Evolutionary conservation across 805 yeast genomes (phyloP).

Genomic region (Candida krabiensis): DNA sequence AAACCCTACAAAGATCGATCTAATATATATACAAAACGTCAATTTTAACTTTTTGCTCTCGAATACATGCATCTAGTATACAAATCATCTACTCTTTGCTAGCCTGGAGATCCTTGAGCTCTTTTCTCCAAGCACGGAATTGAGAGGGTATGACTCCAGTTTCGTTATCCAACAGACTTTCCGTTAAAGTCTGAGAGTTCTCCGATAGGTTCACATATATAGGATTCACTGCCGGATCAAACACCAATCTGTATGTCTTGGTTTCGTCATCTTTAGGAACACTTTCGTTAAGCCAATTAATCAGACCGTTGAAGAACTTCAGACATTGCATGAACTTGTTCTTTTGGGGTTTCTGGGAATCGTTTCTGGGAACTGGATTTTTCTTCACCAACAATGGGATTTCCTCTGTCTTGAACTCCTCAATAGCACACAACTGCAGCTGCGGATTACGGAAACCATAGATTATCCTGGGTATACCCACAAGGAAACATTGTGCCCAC

Average conservation of each 20-base stretch:
- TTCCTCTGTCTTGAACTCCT: constrained; percentile 74
- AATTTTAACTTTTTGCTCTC: background rate
- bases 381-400: constrained; percentile 69
- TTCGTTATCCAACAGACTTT: constrained; percentile 36
- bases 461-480: constrained; percentile 78
- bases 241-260: constrained; percentile 55
- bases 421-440: constrained; percentile 63
- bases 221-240: constrained; percentile 49
- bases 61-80: background rate
- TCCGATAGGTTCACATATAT: constrained; percentile 50
- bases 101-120: constrained; percentile 8
- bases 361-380: constrained; percentile 33
- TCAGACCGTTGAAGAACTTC: constrained; percentile 81
- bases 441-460: constrained; percentile 86
- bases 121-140: constrained; percentile 56
- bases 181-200: constrained; percentile 35
- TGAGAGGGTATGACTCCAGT: constrained; percentile 45
- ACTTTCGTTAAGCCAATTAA: constrained; percentile 69
- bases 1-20: too few relatives aligned
- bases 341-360: constrained; percentile 33
- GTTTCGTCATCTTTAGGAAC: constrained; percentile 53
- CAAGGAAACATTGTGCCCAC: constrained; percentile 92
- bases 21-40: constrained; percentile 2
- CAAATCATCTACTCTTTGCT: background rate
- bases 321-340: constrained; percentile 77